Conservation (phyloP, 1,139 yeast genomes). For the Arxiozyma bovina region DNA sequence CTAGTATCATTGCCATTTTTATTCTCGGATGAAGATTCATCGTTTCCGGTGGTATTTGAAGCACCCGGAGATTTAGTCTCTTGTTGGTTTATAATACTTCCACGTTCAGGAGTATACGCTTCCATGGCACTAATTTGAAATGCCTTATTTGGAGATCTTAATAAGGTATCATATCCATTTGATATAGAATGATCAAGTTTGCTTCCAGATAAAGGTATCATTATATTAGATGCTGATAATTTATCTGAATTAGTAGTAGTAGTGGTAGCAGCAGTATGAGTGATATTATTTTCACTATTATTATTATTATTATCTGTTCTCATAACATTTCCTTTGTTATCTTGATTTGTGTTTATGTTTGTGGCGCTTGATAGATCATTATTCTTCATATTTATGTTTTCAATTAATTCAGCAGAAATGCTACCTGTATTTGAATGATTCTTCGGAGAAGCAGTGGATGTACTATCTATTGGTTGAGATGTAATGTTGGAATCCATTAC, state of each 20-base stretch:
- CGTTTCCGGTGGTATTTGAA: conserved; percentile 1
- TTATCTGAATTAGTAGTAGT: background rate
- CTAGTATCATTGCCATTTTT: background rate
- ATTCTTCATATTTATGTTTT: background rate
- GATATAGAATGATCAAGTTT: background rate
- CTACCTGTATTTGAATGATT: background rate
- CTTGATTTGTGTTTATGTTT: background rate
- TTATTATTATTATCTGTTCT: background rate
- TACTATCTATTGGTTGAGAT: background rate
- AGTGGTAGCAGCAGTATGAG: background rate
- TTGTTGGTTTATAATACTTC: conserved; percentile 36
- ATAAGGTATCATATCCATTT: conserved; percentile 16
- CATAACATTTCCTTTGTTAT: background rate
- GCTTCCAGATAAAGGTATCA: background rate
- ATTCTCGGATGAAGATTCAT: background rate
- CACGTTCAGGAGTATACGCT: conserved; percentile 78
- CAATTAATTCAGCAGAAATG: background rate
- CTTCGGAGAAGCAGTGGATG: background rate
- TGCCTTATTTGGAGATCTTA: conserved; percentile 39
- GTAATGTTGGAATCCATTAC: background rate
- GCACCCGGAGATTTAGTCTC: conserved; percentile 20
- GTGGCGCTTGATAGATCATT: background rate
- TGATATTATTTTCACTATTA: background rate
- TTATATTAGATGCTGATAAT: background rate
- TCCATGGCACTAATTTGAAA: conserved; percentile 53